Percentiles rank a stretch among this genome's conserved stretches.
phyloP scores from a whole-genome alignment of 495 filamentous ascomycete species.

The Articulospora tetracladia region DNA sequence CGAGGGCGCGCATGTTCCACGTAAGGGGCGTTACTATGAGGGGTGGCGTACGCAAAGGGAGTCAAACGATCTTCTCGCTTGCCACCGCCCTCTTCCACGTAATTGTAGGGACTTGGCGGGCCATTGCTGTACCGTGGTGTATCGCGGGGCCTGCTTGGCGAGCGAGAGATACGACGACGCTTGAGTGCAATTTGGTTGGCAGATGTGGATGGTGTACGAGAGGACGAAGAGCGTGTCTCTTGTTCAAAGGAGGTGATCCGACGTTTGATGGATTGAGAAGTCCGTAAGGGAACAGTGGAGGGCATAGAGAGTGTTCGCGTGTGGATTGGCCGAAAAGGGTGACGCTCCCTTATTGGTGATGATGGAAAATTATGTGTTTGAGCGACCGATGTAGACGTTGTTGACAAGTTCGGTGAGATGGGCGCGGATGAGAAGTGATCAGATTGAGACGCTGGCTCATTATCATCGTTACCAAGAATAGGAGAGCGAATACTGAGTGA shows the following conservation, averaged over 20 bases:
- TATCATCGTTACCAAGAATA: conserved; percentile 11
- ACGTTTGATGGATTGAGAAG: conserved; percentile 17
- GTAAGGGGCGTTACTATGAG: conserved; percentile 45
- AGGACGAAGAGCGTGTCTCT: conserved; percentile 13
- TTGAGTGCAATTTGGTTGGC: conserved; percentile 8
- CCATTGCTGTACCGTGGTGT: conserved; percentile 43
- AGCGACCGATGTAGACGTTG: conserved; percentile 23
- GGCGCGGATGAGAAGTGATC: conserved; percentile 24
- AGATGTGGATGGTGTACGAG: conserved; percentile 4
- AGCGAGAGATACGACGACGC: conserved; percentile 25
- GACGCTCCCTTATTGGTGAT: conserved; percentile 35
- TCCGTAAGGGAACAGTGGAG: conserved; percentile 19
- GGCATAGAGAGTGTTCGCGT: conserved; percentile 48
- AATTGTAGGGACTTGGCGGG: conserved; percentile 33
- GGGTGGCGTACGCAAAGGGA: conserved; percentile 48
- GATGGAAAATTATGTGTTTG: conserved; percentile 26
- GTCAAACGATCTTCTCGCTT: conserved; percentile 35
- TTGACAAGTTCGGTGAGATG: conserved; percentile 22
- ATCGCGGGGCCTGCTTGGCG: conserved; percentile 38
- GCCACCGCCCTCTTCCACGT: conserved; percentile 21
- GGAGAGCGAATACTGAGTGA: conserved; percentile 32
- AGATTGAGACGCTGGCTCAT: conserved; percentile 30
- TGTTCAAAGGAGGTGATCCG: conserved; percentile 25
- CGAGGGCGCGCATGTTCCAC: conserved; percentile 13
- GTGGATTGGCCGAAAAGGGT: conserved; percentile 33